Evolutionary conservation across 345 rosid species (phyloP), one percentile per base, ranked within the genome.

Genomic region (Populus euphratica): DNA sequence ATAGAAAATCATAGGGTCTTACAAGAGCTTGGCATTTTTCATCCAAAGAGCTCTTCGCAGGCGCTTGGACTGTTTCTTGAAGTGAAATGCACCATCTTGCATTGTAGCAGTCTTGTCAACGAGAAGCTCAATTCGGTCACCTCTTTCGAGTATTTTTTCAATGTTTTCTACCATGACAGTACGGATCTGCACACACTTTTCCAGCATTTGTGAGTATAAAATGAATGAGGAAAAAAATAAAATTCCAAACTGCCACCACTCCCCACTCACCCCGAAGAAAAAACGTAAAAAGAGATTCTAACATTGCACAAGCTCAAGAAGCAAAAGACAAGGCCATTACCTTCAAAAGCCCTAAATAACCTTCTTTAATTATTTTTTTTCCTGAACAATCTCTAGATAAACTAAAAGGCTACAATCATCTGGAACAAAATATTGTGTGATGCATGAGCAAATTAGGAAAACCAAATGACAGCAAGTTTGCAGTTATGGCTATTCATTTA

Each of bases 131-230:
- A 94, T 96, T 73, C 90, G 88, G 75, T 96, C 97, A 54, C 99
- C 99, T 85, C 99, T 90, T 78, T 94, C 99, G 81, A 96, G 85
- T 88, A 96, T 90, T 84, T 94, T 96, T 85, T 96, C 98, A 77
- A 96, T 90, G 83, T 96, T 96, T 71, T 96, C 98, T 72, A 94
- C 97, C 99, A 96, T 94, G 63, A 94, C 88, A 41, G 98, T 90
- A 20, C 93, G 98, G 76, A 96, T 86, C 98, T 96, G 87, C 73
- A 63, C 41, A 35, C 70, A 72, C 65, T 0, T 38, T 27, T 43
- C 50, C n/a, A 50, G 17, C n/a, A 33, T 25, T 49, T 27, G 36
- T 70, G 66, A 76, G 43, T 39, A 74, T 41, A 76, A 44, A n/a
- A 41, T 63, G 65, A 29, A 52, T 6, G 17, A 73, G 78, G 36